Conservation (phyloP, 345 rosid species). For the Camelina laxa region DNA sequence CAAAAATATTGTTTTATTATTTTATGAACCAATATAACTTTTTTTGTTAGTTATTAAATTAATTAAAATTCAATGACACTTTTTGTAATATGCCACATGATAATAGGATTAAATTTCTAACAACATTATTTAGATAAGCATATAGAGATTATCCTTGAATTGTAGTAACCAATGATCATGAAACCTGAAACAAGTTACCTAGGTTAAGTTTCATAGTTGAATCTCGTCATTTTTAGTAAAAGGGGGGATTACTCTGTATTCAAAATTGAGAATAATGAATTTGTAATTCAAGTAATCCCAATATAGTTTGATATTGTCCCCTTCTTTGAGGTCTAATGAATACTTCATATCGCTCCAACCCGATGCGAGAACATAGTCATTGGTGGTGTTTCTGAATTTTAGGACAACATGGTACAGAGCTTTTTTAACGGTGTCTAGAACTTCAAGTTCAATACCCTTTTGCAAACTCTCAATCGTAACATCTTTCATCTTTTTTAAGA, state of each 20-base stretch:
- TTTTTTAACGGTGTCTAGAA: background rate
- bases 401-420: background rate
- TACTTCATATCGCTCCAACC: background rate
- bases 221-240: too few relatives aligned
- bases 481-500: background rate
- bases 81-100: too few relatives aligned
- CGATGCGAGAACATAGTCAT: background rate
- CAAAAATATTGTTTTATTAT: too few relatives aligned
- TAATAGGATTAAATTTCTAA: too few relatives aligned
- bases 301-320: background rate
- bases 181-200: background rate
- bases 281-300: conserved; percentile 1
- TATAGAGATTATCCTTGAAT: background rate
- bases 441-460: conserved; percentile 1
- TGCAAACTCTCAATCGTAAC: background rate
- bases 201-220: background rate
- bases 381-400: background rate
- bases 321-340: background rate
- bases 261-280: conserved; percentile 2
- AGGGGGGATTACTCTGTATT: background rate
- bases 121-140: too few relatives aligned
- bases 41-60: too few relatives aligned
- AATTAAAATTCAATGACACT: too few relatives aligned
- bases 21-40: too few relatives aligned
- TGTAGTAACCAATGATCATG: background rate